Evolutionary conservation across 306 rosid species (phyloP).

Genomic region (Quercus glauca): DNA sequence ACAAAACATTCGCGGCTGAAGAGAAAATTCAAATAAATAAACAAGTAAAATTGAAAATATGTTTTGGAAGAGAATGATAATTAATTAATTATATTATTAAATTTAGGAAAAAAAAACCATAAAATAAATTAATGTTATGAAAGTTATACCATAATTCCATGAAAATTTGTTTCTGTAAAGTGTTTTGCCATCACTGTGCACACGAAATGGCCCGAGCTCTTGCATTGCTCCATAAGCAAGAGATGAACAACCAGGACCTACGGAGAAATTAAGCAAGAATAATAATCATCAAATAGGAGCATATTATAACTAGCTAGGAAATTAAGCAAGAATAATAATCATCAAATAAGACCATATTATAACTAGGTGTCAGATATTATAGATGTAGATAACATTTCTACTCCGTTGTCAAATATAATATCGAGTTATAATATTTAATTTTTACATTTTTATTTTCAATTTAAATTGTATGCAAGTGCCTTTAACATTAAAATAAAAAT

Average conservation of each 20-base stretch:
- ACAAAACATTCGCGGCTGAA: conserved; percentile 82
- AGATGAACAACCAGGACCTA: conserved; percentile 98
- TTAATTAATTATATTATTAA: not conserved
- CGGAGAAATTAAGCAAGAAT: not conserved
- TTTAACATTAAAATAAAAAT: too few species aligned
- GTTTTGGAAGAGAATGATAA: not conserved
- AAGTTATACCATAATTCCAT: conserved; percentile 65
- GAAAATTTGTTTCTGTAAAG: conserved; percentile 55
- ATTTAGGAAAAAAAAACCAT: not conserved
- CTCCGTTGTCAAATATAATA: too few species aligned
- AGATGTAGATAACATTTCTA: too few species aligned
- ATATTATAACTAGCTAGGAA: too few species aligned
- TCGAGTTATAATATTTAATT: too few species aligned
- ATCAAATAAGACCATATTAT: too few species aligned
- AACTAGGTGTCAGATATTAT: too few species aligned
- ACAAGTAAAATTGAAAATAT: too few species aligned
- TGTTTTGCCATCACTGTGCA: conserved; percentile 86
- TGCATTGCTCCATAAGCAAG: conserved; percentile 95
- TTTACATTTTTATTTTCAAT: too few species aligned
- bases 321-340: too few species aligned
- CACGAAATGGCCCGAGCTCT: conserved; percentile 90
- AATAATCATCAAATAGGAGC: not conserved
- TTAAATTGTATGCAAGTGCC: too few species aligned
- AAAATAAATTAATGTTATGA: not conserved
- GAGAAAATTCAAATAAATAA: not conserved